A percentile compares a stretch with the other conserved stretches of the same genome.
Evolutionary conservation across 148 eudicot genomes (phyloP).

Genomic region (Hydrangea macrophylla): DNA sequence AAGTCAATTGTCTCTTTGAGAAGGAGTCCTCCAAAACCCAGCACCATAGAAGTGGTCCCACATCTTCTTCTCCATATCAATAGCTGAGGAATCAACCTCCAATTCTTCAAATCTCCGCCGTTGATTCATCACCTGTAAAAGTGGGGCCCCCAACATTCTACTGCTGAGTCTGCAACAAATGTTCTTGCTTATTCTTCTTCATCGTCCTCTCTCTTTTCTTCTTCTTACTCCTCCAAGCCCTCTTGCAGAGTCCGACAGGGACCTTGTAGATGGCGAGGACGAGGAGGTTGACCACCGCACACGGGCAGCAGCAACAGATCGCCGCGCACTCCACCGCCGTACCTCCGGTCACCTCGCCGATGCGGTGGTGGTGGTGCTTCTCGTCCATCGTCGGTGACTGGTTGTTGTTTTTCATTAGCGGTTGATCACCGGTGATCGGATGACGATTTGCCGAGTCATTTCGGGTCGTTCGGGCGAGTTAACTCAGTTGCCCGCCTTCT

Average conservation of each 20-base stretch:
- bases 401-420: background rate
- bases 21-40: conserved; percentile 76
- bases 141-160: background rate
- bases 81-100: too few relatives aligned
- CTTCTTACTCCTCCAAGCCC: conserved; percentile 33
- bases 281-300: conserved; percentile 39
- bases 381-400: too few relatives aligned
- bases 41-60: conserved; percentile 55
- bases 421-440: background rate
- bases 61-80: conserved; percentile 53
- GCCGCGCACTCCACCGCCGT: conserved; percentile 73
- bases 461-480: too few relatives aligned
- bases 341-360: conserved; percentile 70
- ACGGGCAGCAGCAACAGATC: conserved; percentile 78
- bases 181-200: conserved; percentile 23
- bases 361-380: background rate
- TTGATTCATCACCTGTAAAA: conserved; percentile 25
- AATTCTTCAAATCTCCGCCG: too few relatives aligned
- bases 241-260: conserved; percentile 43
- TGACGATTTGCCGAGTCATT: conserved; percentile 5
- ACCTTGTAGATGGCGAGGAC: conserved; percentile 48
- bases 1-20: conserved; percentile 18
- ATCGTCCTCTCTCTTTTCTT: conserved; percentile 8
- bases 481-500: too few relatives aligned
- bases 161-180: background rate